Conservation (phyloP, 225 moss, liverwort and hornwort genomes). For the Physcomitrium patens region DNA sequence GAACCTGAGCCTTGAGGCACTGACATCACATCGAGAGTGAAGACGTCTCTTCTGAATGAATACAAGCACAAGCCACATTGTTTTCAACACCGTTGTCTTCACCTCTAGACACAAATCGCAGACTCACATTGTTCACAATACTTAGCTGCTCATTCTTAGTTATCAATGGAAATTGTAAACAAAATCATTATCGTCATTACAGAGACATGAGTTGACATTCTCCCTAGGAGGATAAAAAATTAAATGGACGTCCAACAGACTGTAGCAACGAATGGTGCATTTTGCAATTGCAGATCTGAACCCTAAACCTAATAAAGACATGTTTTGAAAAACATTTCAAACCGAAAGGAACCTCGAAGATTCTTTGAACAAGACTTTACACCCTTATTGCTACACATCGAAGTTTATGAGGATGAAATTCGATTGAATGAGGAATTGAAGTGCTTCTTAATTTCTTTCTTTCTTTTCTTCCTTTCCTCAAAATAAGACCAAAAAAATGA, state of each 20-base stretch:
- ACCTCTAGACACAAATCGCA: neutral
- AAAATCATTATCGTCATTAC: too few species aligned
- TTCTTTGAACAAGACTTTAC: neutral
- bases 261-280: too few species aligned
- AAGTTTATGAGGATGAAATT: neutral
- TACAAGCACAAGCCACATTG: neutral
- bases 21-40: constrained; percentile 97
- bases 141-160: neutral
- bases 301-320: constrained; percentile 19
- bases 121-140: neutral
- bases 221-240: too few species aligned
- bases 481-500: too few species aligned
- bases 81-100: constrained; percentile 11
- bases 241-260: too few species aligned
- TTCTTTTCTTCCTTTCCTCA: neutral
- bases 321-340: neutral
- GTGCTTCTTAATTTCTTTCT: neutral
- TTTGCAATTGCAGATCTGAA: constrained; percentile 8
- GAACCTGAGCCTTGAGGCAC: constrained; percentile 99
- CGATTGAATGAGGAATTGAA: neutral
- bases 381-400: too few species aligned
- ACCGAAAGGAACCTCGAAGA: neutral
- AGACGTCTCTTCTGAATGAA: constrained; percentile 84
- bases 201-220: neutral
- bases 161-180: too few species aligned